Base-by-base conservation (phyloP, 179 eudicot species). In the Amaranthus tricolor region DNA sequence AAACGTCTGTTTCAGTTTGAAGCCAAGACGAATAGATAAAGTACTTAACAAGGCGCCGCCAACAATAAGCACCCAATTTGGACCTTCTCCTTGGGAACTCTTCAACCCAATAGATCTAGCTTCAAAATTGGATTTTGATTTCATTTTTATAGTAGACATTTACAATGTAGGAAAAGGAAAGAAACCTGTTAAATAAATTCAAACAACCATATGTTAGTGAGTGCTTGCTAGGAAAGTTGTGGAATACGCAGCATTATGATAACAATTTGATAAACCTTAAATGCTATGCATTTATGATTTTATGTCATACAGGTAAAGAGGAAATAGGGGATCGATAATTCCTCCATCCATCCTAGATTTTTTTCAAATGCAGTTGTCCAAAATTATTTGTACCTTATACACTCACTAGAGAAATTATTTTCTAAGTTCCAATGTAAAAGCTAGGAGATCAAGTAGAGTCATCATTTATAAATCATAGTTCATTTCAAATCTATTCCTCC, bases 11-110 rank as follows among this genome's bases (percentile, higher is more conserved):
- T 93, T 94, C 81, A 94, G 83, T 86, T 89, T 94, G 85, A 80
- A 90, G 68, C 98, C 98, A 62, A 94, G 73, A 56, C 92, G 97
- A 71, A 94, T 77, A 47, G 97, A 92, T 78, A 94, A 79, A 14
- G 96, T 90, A 82, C 97, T 90, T 70, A 94, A 71, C 82, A 94
- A 80, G 67, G 98, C 98, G 83, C 98, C 87, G 56, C 98, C 98
- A 74, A 91, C 91, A 73, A 94, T 79, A 75, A 92, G 85, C 66
- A 94, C 79, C 98, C 98, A 94, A 80, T 89, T 92, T 40, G 97
- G 92, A 51, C 97, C 94, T 72, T 89, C 89, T 17, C 91, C 88
- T 77, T 80, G 88, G 62, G 62, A 47, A 72, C 74, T 72, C 80
- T 74, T 86, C 48, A 86, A 76, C 84, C 84, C 84, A 75, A 86